Evolutionary conservation across 345 rosid species (phyloP).

Genomic region (Excoecaria cochinchinensis): DNA sequence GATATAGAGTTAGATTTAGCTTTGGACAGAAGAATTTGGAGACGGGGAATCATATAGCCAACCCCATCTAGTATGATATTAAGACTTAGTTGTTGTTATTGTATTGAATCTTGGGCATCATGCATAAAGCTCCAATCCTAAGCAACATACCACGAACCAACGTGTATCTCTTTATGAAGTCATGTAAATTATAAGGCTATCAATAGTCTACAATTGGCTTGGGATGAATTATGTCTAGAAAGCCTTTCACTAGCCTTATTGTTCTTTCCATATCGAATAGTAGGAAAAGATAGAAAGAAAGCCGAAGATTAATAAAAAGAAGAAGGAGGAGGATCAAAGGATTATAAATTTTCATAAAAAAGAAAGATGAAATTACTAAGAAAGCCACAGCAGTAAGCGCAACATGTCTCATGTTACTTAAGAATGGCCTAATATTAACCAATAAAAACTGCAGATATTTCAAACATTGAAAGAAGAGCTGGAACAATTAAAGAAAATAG

Average conservation of each 20-base stretch:
- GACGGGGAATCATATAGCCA: no score
- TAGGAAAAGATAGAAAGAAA: neutral
- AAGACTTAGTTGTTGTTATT: no score
- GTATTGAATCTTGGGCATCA: neutral
- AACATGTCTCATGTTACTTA: neutral
- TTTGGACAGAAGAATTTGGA: no score
- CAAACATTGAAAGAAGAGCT: neutral
- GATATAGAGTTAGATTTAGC: no score
- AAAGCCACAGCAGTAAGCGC: neutral
- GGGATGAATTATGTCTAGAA: neutral
- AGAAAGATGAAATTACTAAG: neutral
- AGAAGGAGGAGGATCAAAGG: neutral
- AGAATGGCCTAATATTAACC: neutral
- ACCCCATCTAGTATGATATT: no score
- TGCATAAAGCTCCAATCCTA: neutral
- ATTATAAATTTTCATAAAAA: neutral
- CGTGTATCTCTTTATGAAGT: neutral
- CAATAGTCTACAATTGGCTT: neutral
- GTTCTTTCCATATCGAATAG: neutral
- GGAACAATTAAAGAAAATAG: neutral
- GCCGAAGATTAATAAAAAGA: neutral
- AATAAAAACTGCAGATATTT: neutral
- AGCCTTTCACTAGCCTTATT: neutral
- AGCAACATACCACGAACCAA: neutral
- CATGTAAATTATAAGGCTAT: neutral